Base-by-base conservation (phyloP, 202 grass and related monocot genomes). In the Sporobolus alterniflorus region DNA sequence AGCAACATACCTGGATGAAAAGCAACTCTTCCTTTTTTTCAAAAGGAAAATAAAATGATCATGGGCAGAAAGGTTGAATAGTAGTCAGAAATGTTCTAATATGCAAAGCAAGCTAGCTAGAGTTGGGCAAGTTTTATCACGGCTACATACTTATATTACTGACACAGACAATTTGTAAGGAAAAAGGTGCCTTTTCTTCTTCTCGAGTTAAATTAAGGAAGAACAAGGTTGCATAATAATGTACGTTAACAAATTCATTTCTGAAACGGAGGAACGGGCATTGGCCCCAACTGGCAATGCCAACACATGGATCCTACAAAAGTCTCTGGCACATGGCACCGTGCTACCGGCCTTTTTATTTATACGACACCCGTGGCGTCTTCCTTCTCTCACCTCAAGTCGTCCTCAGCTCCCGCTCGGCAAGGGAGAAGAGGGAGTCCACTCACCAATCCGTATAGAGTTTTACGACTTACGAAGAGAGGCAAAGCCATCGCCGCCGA, bases 321-420 rank as follows among this genome's bases (percentile, higher is more conserved):
- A 67, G 80, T 57, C 43, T 67, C 25, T 46, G 71, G 64, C 82
- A 91, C 80, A 85, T 85, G 77, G 63, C 43, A 88, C 88, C 76
- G 80, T 29, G 67, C 13, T 73, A n/a, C 16, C 26, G 66, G 22
- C 76, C 77, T 84, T 90, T 87, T 87, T 79, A 90, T 90, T 90
- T 83, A 90, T 83, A 70, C 74, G 69, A 67, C 52, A 48, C 49
- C 88, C 51, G 47, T 87, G 84, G 52, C 36, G 47, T 42, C 62
- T 61, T 90, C 69, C 88, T 24, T 29, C 13, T 1, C 16, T 34
- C 73, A 2, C 54, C 64, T 56, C 49, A 10, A 16, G 49, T 50
- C 62, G 22, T 26, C 41, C 43, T 64, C 36, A 39, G 0, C 64
- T 69, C 49, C 77, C 42, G 65, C 64, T 57, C 34, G 6, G 15